These are phyloP conservation scores for Pseudomassariella vexata DNA, from an alignment of 2,329 filamentous ascomycete species.

Conservation along the genomic window DNA sequence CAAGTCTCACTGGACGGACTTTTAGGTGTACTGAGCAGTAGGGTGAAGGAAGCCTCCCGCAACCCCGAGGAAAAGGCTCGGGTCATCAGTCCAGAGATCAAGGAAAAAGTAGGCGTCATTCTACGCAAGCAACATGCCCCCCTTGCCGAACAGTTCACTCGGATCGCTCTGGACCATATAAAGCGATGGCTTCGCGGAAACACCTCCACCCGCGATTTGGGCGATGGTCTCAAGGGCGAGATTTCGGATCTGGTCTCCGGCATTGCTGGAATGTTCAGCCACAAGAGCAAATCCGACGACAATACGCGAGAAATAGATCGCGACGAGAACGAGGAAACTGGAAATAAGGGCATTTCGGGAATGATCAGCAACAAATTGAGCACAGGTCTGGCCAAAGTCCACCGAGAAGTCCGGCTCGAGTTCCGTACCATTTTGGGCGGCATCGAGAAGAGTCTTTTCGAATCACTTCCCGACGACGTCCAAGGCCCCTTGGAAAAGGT, in stretches of 20 bases:
- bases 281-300: constrained; percentile 27
- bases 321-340: constrained; percentile 18
- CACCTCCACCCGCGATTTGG: constrained; percentile 32
- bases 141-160: constrained; percentile 39
- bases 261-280: constrained; percentile 33
- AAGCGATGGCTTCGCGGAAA: constrained; percentile 39
- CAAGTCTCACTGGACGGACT: constrained; percentile 35
- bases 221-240: constrained; percentile 37
- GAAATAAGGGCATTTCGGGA: constrained; percentile 33
- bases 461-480: constrained; percentile 35
- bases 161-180: constrained; percentile 39
- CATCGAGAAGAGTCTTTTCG: constrained; percentile 40
- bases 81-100: constrained; percentile 39
- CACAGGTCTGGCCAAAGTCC: constrained; percentile 35
- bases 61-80: constrained; percentile 41
- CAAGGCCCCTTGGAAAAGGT: constrained; percentile 39
- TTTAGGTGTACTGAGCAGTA: constrained; percentile 34
- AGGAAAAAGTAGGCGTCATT: constrained; percentile 33
- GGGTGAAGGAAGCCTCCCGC: constrained; percentile 36
- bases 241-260: constrained; percentile 38
- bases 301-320: constrained; percentile 22
- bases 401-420: constrained; percentile 38
- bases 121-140: constrained; percentile 35
- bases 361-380: constrained; percentile 41
- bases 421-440: constrained; percentile 37